Conservation (phyloP, 148 eudicot genomes). For the Vaccinium macrocarpon region DNA sequence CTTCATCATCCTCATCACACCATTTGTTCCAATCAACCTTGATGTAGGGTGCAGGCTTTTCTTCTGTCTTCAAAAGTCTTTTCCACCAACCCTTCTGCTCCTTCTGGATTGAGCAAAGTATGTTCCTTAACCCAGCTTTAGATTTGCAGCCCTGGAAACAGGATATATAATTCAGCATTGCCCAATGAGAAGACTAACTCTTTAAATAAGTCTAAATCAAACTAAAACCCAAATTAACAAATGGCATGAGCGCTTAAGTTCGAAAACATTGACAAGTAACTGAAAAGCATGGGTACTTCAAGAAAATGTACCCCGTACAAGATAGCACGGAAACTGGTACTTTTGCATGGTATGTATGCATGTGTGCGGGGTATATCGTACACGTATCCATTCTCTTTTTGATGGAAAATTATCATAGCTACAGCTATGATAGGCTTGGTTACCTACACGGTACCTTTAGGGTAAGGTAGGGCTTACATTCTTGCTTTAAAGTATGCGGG, state of each 20-base stretch:
- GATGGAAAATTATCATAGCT: background rate
- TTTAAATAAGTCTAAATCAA: background rate
- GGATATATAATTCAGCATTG: background rate
- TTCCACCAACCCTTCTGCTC: conserved; percentile 86
- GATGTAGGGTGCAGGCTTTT: conserved; percentile 71
- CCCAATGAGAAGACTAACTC: background rate
- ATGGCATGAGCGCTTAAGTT: background rate
- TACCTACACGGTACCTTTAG: background rate
- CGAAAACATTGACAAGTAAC: background rate
- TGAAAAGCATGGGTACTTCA: background rate
- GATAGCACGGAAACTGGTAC: background rate
- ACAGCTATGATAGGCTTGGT: background rate
- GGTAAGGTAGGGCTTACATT: background rate
- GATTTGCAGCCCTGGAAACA: conserved; percentile 64
- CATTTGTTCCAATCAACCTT: conserved; percentile 95
- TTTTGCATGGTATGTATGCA: background rate
- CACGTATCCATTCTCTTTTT: background rate
- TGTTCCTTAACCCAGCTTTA: conserved; percentile 66
- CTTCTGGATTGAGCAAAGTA: conserved; percentile 69
- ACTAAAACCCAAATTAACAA: background rate
- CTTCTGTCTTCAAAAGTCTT: conserved; percentile 73
- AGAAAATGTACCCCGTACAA: background rate
- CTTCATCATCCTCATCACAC: conserved; percentile 90
- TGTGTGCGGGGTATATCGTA: background rate
- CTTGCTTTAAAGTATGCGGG: background rate